These are phyloP conservation scores for Eragrostis nindensis DNA, from an alignment of 176 grass and related monocot genomes.

Conservation along the genomic window DNA sequence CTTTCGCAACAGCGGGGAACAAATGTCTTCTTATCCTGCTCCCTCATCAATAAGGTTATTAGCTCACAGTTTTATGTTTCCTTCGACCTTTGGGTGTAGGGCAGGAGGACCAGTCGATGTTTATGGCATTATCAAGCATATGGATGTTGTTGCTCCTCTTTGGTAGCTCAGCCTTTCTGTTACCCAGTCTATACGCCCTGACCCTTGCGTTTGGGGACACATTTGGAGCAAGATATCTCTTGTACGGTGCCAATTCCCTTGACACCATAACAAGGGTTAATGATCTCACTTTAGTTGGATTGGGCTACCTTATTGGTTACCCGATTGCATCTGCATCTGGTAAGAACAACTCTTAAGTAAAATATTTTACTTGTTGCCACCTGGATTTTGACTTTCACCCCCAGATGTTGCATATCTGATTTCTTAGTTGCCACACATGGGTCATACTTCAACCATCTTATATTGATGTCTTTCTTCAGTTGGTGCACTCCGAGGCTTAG, in stretches of 20 bases:
- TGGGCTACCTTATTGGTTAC: slow-evolving; percentile 76
- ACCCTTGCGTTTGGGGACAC: slow-evolving; percentile 49
- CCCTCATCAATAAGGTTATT: background rate
- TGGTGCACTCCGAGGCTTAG: slow-evolving; percentile 68
- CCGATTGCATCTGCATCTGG: slow-evolving; percentile 79
- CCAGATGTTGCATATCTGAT: background rate
- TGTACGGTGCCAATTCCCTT: slow-evolving; percentile 48
- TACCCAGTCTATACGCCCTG: slow-evolving; percentile 60
- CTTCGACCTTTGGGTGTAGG: slow-evolving; percentile 69
- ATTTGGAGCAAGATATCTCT: slow-evolving; percentile 53
- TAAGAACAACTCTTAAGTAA: slow-evolving; percentile 34
- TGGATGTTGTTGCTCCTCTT: slow-evolving; percentile 82
- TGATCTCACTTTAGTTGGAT: slow-evolving; percentile 60
- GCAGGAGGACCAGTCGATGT: slow-evolving; percentile 91
- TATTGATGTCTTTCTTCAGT: slow-evolving; percentile 44
- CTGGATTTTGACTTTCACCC: background rate
- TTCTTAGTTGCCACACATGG: background rate
- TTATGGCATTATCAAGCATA: slow-evolving; percentile 74
- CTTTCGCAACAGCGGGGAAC: background rate
- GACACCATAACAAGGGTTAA: slow-evolving; percentile 56
- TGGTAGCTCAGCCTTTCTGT: slow-evolving; percentile 60
- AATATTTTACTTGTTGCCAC: background rate
- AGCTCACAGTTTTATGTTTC: slow-evolving; percentile 46
- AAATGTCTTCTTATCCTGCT: background rate
- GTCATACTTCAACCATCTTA: background rate